These are phyloP conservation scores for sorghum (Sorghum bicolor) DNA, from an alignment of 176 grass and related monocot genomes.

Conservation along the genomic window DNA sequence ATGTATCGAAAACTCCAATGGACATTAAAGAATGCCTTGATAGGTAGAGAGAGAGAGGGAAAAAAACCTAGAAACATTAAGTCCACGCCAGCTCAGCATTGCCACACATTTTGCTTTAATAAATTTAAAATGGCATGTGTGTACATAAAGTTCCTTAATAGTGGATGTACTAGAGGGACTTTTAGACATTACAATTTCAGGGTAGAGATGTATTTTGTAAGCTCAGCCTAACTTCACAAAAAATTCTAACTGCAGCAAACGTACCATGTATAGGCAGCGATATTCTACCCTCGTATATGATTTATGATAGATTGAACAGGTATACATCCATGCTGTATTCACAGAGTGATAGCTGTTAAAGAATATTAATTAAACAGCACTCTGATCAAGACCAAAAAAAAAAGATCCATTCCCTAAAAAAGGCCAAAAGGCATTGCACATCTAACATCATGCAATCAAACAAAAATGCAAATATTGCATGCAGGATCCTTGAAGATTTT, in stretches of 20 bases:
- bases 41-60: conserved; percentile 19
- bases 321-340: neutral
- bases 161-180: neutral
- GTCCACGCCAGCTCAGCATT: neutral
- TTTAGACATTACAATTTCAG: neutral
- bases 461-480: conserved; percentile 5
- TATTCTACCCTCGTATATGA: neutral
- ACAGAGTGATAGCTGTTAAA: neutral
- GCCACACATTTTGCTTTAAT: neutral
- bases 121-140: neutral
- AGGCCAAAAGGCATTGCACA: neutral
- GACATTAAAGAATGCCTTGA: neutral
- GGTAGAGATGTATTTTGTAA: neutral
- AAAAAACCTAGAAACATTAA: neutral
- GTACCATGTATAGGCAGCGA: neutral
- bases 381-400: neutral
- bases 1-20: conserved; percentile 11
- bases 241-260: neutral
- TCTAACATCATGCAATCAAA: conserved; percentile 1
- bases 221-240: neutral
- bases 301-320: conserved; percentile 14
- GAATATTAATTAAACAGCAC: neutral
- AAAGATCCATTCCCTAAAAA: neutral
- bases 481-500: neutral
- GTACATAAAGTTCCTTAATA: neutral